Evolutionary conservation across 2,329 filamentous ascomycete species (phyloP).

Genomic region (Pleomassaria siparia): DNA sequence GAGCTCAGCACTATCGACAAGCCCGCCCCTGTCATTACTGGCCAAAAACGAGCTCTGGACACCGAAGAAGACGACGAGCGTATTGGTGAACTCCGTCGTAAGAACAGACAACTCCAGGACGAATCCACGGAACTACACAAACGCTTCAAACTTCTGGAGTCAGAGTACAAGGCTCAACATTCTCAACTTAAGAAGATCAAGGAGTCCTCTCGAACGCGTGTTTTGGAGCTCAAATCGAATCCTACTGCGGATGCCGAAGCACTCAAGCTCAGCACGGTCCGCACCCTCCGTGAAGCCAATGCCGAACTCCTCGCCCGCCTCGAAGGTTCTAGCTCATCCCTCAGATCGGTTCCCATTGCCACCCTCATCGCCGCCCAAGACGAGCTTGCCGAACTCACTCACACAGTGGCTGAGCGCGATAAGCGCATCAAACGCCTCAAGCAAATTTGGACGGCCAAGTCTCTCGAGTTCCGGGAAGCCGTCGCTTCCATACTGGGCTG

Average conservation of each 20-base stretch:
- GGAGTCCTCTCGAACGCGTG: conserved; percentile 72
- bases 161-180: conserved; percentile 71
- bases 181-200: conserved; percentile 71
- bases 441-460: conserved; percentile 89
- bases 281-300: conserved; percentile 80
- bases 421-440: conserved; percentile 86
- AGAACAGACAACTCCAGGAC: conserved; percentile 83
- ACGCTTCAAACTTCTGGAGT: conserved; percentile 68
- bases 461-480: conserved; percentile 91
- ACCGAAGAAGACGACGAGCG: conserved; percentile 65
- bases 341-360: conserved; percentile 69
- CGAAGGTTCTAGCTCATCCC: conserved; percentile 42
- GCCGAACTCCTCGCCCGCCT: conserved; percentile 76
- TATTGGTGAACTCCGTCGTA: conserved; percentile 79
- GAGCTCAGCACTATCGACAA: conserved; percentile 72
- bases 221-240: conserved; percentile 87
- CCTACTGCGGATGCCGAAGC: conserved; percentile 84
- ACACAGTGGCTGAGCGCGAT: conserved; percentile 62
- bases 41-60: conserved; percentile 67
- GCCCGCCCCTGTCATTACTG: conserved; percentile 43
- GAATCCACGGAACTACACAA: conserved; percentile 71
- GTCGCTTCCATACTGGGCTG: conserved; percentile 91
- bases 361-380: conserved; percentile 75
- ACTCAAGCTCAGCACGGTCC: conserved; percentile 78
- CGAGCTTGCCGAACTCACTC: conserved; percentile 64